Evolutionary conservation across 2,329 filamentous ascomycete species (phyloP).

Genomic region (Laburnicola sp.): DNA sequence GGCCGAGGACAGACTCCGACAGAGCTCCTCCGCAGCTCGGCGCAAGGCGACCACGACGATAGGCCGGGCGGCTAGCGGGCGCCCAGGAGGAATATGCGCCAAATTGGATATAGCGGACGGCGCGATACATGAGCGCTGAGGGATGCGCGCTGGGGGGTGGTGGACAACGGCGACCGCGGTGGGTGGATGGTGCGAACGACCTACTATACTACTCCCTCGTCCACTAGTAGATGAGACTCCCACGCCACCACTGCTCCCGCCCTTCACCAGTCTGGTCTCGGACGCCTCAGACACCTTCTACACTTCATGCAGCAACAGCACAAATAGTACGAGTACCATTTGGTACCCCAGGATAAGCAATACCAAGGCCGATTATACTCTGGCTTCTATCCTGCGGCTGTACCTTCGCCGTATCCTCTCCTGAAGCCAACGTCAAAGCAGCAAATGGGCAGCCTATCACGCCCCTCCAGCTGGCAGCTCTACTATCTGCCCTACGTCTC

Average conservation of each 20-base stretch:
- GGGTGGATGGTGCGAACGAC: too few species aligned
- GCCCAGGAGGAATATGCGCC: slow-evolving; percentile 19
- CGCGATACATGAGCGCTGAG: slow-evolving; percentile 31
- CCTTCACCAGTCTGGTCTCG: slow-evolving; percentile 19
- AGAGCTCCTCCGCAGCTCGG: slow-evolving; percentile 21
- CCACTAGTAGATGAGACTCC: slow-evolving; percentile 18
- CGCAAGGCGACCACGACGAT: slow-evolving; percentile 22
- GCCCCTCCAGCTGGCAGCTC: slow-evolving; percentile 20
- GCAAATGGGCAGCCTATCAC: slow-evolving; percentile 21
- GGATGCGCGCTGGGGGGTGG: slow-evolving; percentile 24
- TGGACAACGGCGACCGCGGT: slow-evolving; percentile 16
- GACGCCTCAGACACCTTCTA: slow-evolving; percentile 5
- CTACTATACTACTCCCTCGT: too few species aligned
- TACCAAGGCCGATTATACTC: too few species aligned
- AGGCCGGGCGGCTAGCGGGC: slow-evolving; percentile 21
- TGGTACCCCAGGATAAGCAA: too few species aligned
- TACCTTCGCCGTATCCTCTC: slow-evolving; percentile 17
- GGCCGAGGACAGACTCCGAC: slow-evolving; percentile 24
- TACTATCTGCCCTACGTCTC: slow-evolving; percentile 27
- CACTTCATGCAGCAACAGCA: too few species aligned
- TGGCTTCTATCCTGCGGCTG: too few species aligned
- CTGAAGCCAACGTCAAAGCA: slow-evolving; percentile 22
- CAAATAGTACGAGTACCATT: too few species aligned
- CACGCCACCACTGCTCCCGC: slow-evolving; percentile 9
- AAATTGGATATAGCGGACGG: slow-evolving; percentile 33